Evolutionary conservation across 163 green algal species (phyloP).

Genomic region (Chlamydomonas reinhardtii): DNA sequence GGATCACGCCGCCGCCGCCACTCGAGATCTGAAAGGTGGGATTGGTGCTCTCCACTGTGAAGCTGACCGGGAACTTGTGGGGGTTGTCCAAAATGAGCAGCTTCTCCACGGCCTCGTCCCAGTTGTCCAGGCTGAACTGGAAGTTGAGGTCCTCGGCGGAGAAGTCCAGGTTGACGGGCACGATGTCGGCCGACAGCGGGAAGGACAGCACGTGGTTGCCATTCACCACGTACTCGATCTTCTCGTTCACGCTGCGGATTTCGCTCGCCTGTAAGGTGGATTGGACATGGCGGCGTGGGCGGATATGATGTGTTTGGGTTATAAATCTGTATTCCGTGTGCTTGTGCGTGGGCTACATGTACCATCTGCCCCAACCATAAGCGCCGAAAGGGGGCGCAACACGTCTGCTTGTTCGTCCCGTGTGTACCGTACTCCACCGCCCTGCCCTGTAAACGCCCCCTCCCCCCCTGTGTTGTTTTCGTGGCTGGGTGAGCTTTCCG

Average conservation of each 20-base stretch:
- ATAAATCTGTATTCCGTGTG: no score
- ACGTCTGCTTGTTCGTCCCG: no score
- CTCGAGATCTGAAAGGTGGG: constrained; percentile 57
- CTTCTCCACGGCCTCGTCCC: constrained; percentile 72
- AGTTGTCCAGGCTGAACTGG: constrained; percentile 79
- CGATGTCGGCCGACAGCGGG: constrained; percentile 66
- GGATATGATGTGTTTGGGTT: no score
- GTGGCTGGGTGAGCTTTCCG: no score
- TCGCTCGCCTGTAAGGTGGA: constrained; percentile 35
- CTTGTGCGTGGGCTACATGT: no score
- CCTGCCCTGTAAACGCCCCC: no score
- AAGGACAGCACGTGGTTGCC: constrained; percentile 64
- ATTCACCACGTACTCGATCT: constrained; percentile 64
- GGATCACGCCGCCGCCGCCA: constrained; percentile 57
- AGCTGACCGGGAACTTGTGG: constrained; percentile 77
- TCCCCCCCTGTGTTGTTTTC: no score
- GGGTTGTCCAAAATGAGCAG: constrained; percentile 77
- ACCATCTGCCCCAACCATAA: no score
- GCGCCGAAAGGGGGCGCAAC: no score
- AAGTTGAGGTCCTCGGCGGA: constrained; percentile 75
- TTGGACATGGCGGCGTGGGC: no score
- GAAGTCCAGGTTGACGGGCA: constrained; percentile 74
- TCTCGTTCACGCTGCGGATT: constrained; percentile 52
- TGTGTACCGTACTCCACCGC: no score
- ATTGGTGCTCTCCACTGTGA: constrained; percentile 58